phyloP scores from a whole-genome alignment of 2,329 filamentous ascomycete genomes.

The Paecilomyces sp. region DNA sequence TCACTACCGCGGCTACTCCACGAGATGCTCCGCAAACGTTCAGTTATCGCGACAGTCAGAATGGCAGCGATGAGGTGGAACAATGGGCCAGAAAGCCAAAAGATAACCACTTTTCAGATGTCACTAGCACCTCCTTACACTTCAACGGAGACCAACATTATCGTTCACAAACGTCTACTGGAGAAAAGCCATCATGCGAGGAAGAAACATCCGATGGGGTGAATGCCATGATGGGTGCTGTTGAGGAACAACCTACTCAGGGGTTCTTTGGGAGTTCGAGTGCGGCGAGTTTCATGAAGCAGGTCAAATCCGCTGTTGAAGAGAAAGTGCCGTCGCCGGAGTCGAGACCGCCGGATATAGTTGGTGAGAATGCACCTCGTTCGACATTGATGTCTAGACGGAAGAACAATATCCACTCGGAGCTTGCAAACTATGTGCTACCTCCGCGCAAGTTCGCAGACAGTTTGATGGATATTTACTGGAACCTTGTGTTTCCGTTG shows the following conservation, averaged over 20 bases:
- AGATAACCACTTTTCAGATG: background rate
- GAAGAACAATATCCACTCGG: conserved; percentile 5
- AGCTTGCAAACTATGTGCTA: conserved; percentile 29
- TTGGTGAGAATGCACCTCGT: conserved; percentile 4
- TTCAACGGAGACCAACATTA: background rate
- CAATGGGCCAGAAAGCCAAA: background rate
- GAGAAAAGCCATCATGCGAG: conserved; percentile 1
- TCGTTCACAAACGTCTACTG: conserved; percentile 2
- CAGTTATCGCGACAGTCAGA: background rate
- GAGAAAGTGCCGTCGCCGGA: conserved; percentile 16
- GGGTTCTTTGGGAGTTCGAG: conserved; percentile 45
- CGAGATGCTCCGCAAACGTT: background rate
- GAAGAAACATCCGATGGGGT: conserved; percentile 21
- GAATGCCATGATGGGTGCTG: conserved; percentile 42
- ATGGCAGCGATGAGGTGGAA: background rate
- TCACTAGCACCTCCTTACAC: background rate
- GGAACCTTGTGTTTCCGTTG: conserved; percentile 40
- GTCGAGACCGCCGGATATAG: conserved; percentile 11
- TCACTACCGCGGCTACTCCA: background rate
- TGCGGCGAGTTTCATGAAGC: conserved; percentile 40
- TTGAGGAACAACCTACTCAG: conserved; percentile 32
- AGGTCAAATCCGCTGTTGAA: conserved; percentile 41
- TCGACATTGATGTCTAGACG: conserved; percentile 15
- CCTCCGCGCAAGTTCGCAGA: conserved; percentile 42
- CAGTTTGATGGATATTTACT: conserved; percentile 40